phyloP scores from a whole-genome alignment of 805 yeast genomes.

The Candida palmyrensis region DNA sequence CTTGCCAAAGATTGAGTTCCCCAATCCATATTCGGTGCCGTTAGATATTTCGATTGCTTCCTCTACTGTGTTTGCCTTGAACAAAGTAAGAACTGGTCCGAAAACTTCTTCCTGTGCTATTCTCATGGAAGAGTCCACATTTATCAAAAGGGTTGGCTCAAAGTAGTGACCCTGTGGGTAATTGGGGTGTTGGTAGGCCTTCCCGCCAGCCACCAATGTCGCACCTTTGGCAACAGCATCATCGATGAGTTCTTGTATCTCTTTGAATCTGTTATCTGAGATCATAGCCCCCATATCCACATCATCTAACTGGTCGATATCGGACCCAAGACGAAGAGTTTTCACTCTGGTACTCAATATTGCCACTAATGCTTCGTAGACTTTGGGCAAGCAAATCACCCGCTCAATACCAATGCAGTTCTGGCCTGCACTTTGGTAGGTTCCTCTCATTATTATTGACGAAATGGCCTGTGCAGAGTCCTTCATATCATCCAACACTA shows the following conservation, averaged over 20 bases:
- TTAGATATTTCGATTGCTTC: slow-evolving; percentile 79
- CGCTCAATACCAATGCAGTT: slow-evolving; percentile 97
- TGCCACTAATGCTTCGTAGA: slow-evolving; percentile 58
- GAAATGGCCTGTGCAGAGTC: slow-evolving; percentile 44
- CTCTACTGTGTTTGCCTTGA: slow-evolving; percentile 61
- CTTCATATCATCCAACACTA: slow-evolving; percentile 77
- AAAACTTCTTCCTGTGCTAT: slow-evolving; percentile 90
- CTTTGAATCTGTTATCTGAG: slow-evolving; percentile 66
- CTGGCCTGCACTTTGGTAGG: slow-evolving; percentile 96
- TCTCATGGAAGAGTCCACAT: slow-evolving; percentile 66
- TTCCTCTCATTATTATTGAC: slow-evolving; percentile 86
- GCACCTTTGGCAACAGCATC: slow-evolving; percentile 87
- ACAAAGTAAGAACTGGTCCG: slow-evolving; percentile 83
- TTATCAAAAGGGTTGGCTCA: slow-evolving; percentile 81
- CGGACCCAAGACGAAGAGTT: slow-evolving; percentile 75
- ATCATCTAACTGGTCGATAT: slow-evolving; percentile 83
- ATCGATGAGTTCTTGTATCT: slow-evolving; percentile 58
- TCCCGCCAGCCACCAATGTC: slow-evolving; percentile 72
- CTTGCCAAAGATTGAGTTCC: slow-evolving; percentile 83
- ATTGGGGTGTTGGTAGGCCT: slow-evolving; percentile 76
- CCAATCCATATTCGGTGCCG: slow-evolving; percentile 82
- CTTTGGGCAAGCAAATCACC: slow-evolving; percentile 71
- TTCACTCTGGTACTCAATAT: slow-evolving; percentile 56
- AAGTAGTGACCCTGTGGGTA: slow-evolving; percentile 96
- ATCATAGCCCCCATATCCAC: slow-evolving; percentile 97